These are phyloP conservation scores for Emericellopsis terricola DNA, from an alignment of 495 filamentous ascomycete genomes.

Conservation along the genomic window DNA sequence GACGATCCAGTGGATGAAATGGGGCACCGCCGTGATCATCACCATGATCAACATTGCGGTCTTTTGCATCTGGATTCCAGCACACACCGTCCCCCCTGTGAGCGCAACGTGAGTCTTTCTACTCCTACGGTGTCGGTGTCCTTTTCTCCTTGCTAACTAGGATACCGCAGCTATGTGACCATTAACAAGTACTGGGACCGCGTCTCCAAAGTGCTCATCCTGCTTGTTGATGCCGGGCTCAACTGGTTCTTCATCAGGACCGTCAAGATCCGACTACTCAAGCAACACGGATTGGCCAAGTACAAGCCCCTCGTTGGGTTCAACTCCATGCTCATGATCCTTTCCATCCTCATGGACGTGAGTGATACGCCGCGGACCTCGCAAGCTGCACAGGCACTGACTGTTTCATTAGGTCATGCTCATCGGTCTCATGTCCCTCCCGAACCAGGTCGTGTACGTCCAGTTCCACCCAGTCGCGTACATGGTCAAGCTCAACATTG, in stretches of 20 bases:
- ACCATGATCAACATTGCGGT: constrained; percentile 26
- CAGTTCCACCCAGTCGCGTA: constrained; percentile 35
- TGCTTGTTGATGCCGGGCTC: constrained; percentile 22
- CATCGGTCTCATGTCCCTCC: constrained; percentile 12
- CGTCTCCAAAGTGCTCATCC: constrained; percentile 22
- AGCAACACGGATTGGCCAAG: constrained; percentile 20
- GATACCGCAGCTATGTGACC: constrained; percentile 9
- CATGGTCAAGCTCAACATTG: constrained; percentile 35
- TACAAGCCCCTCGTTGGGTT: constrained; percentile 24
- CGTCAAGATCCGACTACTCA: constrained; percentile 8
- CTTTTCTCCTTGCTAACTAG: not conserved
- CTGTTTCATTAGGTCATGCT: constrained; percentile 9
- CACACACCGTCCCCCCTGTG: constrained; percentile 15
- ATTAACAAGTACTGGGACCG: constrained; percentile 29
- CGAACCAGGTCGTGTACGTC: constrained; percentile 10
- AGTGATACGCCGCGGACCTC: constrained; percentile 2
- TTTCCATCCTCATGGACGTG: constrained; percentile 29
- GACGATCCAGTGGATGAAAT: constrained; percentile 15
- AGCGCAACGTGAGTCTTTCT: not conserved
- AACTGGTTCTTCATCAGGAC: constrained; percentile 26
- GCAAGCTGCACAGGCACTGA: not conserved
- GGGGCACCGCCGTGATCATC: constrained; percentile 22
- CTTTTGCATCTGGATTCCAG: constrained; percentile 30
- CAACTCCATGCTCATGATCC: constrained; percentile 23
- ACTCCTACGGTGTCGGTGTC: not conserved